These are phyloP conservation scores for Candida morakotiae DNA, from an alignment of 805 yeast genomes.

Conservation along the genomic window DNA sequence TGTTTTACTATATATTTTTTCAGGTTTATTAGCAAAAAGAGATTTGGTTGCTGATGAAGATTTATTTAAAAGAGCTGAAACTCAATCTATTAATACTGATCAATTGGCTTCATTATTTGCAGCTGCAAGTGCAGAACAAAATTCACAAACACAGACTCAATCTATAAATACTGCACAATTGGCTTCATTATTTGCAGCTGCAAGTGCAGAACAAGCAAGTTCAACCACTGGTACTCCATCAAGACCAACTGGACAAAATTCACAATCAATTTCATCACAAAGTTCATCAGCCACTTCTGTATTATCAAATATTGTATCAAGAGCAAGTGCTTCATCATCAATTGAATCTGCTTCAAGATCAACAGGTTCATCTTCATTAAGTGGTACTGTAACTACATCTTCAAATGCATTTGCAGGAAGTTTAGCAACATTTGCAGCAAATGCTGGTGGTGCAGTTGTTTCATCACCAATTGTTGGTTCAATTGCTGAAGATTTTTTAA, in stretches of 20 bases:
- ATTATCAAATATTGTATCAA: not conserved
- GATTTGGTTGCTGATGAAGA: slow-evolving; percentile 7
- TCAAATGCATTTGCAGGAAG: slow-evolving; percentile 15
- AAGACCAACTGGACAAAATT: not conserved
- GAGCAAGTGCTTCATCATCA: not conserved
- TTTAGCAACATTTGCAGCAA: slow-evolving; percentile 24
- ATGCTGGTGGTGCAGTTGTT: slow-evolving; percentile 24
- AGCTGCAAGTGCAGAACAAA: slow-evolving; percentile 17
- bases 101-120: slow-evolving; percentile 22
- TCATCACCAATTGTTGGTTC: slow-evolving; percentile 21
- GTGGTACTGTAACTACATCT: slow-evolving; percentile 10
- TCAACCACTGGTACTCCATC: not conserved
- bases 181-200: slow-evolving; percentile 3
- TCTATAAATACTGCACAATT: slow-evolving; percentile 1
- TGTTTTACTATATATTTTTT: slow-evolving; percentile 17
- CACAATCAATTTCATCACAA: not conserved
- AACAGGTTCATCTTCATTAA: slow-evolving; percentile 4
- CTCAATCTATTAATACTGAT: slow-evolving; percentile 14
- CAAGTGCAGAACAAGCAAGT: slow-evolving; percentile 2
- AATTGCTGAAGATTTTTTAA: slow-evolving; percentile 17
- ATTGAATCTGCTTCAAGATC: not conserved
- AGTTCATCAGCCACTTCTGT: not conserved
- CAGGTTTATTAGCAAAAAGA: slow-evolving; percentile 19
- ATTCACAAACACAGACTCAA: not conserved
- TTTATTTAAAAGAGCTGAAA: slow-evolving; percentile 9